These are phyloP conservation scores for Silene conica DNA, from an alignment of 148 eudicot species.

Conservation along the genomic window DNA sequence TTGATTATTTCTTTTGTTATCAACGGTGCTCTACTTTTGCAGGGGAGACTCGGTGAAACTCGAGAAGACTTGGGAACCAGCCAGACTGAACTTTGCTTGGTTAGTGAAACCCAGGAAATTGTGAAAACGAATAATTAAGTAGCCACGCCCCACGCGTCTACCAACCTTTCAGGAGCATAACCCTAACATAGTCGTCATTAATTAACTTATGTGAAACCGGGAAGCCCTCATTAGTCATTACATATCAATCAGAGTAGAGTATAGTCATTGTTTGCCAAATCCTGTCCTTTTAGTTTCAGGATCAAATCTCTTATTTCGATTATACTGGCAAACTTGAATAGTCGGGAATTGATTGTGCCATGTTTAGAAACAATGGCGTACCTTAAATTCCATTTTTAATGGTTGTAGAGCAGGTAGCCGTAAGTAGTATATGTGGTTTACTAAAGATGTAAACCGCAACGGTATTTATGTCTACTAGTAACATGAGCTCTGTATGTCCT, in stretches of 20 bases:
- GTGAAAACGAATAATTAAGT: slow-evolving; percentile 35
- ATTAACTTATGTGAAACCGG: slow-evolving; percentile 1
- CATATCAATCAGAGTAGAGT: slow-evolving; percentile 13
- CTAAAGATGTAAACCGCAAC: slow-evolving; percentile 20
- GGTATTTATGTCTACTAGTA: slow-evolving; percentile 1
- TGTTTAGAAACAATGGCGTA: slow-evolving; percentile 15
- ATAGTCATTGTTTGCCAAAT: slow-evolving; percentile 20
- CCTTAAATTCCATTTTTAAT: slow-evolving; percentile 19
- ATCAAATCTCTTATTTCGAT: slow-evolving; percentile 11
- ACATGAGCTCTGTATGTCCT: not conserved
- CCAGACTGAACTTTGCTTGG: slow-evolving; percentile 34
- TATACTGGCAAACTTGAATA: slow-evolving; percentile 13
- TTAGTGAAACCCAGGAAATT: slow-evolving; percentile 31
- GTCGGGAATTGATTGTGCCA: slow-evolving; percentile 17
- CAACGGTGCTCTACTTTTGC: slow-evolving; percentile 24
- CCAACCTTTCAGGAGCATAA: slow-evolving; percentile 31
- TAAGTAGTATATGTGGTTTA: slow-evolving; percentile 17
- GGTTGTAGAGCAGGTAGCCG: slow-evolving; percentile 12
- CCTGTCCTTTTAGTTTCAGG: slow-evolving; percentile 34
- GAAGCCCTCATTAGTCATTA: slow-evolving; percentile 24
- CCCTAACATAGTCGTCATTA: slow-evolving; percentile 48
- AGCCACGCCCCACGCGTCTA: no score
- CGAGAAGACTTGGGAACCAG: slow-evolving; percentile 44
- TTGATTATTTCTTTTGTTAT: not conserved
- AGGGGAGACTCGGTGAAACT: slow-evolving; percentile 80